Evolutionary conservation across 495 filamentous ascomycete species (phyloP).

Genomic region (Hamigera avellanea): DNA sequence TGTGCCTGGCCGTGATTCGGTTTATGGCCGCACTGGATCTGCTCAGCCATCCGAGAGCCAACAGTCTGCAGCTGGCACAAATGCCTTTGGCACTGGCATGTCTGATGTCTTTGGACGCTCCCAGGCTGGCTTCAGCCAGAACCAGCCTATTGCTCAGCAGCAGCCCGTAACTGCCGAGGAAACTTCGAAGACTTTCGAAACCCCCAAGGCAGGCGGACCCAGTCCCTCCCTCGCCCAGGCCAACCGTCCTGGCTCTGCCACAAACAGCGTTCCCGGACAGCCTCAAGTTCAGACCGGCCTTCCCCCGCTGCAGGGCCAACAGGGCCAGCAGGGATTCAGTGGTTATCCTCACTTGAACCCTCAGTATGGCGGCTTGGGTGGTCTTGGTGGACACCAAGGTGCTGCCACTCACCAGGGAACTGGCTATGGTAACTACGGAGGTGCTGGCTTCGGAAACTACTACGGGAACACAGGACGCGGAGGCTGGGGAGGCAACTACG

Average conservation of each 20-base stretch:
- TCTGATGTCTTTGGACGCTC: constrained; percentile 71
- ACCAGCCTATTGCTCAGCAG: constrained; percentile 54
- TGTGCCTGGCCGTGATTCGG: constrained; percentile 56
- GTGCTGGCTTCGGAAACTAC: constrained; percentile 45
- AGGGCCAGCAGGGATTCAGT: constrained; percentile 55
- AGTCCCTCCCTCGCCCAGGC: constrained; percentile 77
- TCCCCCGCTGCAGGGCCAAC: constrained; percentile 64
- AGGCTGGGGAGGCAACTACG: constrained; percentile 64
- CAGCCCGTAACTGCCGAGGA: constrained; percentile 51
- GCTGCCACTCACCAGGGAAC: constrained; percentile 42
- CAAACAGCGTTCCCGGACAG: constrained; percentile 59
- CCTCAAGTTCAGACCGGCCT: constrained; percentile 45
- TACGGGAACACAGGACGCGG: constrained; percentile 43
- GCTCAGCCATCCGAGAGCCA: constrained; percentile 59
- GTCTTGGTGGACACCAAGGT: constrained; percentile 53
- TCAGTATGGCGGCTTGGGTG: constrained; percentile 60
- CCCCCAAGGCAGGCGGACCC: constrained; percentile 64
- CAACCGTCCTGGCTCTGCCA: constrained; percentile 71
- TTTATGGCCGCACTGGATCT: constrained; percentile 68
- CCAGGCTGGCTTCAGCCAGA: constrained; percentile 55
- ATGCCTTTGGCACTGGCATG: constrained; percentile 55
- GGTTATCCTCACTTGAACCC: constrained; percentile 69
- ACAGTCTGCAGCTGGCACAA: constrained; percentile 44
- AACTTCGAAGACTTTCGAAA: constrained; percentile 65
- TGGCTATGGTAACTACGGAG: constrained; percentile 37